phyloP scores from a whole-genome alignment of 2,329 filamentous ascomycete genomes.

The Didymella lethalis region DNA sequence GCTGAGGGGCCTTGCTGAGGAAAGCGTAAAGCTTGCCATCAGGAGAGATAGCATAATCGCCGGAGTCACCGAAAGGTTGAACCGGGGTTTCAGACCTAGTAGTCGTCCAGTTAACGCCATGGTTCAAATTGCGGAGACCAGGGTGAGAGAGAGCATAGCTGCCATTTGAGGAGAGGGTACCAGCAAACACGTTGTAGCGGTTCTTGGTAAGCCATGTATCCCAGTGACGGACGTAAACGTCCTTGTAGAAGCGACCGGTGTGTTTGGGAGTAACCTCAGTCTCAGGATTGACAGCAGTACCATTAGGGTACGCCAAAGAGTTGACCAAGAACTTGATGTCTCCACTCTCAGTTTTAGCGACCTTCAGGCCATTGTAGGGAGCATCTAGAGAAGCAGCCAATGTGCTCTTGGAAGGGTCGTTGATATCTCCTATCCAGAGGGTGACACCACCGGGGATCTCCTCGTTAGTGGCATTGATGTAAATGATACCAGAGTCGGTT shows the following conservation, averaged over 20 bases:
- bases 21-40: conserved; percentile 69
- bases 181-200: conserved; percentile 77
- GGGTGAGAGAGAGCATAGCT: conserved; percentile 40
- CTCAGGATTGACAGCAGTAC: conserved; percentile 72
- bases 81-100: conserved; percentile 71
- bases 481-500: conserved; percentile 63
- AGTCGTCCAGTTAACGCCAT: conserved; percentile 65
- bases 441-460: conserved; percentile 47
- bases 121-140: conserved; percentile 62
- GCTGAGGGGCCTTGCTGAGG: conserved; percentile 75
- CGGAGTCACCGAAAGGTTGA: conserved; percentile 77
- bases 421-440: conserved; percentile 47
- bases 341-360: conserved; percentile 52
- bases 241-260: conserved; percentile 74
- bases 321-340: conserved; percentile 59
- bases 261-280: conserved; percentile 66
- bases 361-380: conserved; percentile 59
- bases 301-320: conserved; percentile 72
- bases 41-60: conserved; percentile 77
- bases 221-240: conserved; percentile 83
- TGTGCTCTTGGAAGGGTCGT: conserved; percentile 38
- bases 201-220: conserved; percentile 75
- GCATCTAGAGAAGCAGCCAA: conserved; percentile 54
- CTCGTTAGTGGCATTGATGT: conserved; percentile 72
- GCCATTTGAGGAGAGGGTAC: conserved; percentile 58